phyloP scores from a whole-genome alignment of 2,329 filamentous ascomycete genomes.

The Fusarium odoratissimum region DNA sequence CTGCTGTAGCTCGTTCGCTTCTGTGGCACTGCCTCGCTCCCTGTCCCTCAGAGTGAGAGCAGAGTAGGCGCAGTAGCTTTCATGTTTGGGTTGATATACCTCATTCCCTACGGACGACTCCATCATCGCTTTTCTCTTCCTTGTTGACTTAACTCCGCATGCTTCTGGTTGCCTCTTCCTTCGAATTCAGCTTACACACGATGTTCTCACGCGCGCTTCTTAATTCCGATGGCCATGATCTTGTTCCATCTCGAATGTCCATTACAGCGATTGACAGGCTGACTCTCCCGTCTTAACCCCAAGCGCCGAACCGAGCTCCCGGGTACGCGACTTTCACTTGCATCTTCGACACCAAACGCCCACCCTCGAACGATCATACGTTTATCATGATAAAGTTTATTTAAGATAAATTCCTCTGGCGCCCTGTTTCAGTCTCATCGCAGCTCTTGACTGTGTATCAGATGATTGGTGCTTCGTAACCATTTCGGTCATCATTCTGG shows the following conservation, averaged over 20 bases:
- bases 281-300: not conserved
- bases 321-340: not conserved
- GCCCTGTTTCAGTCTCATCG: not conserved
- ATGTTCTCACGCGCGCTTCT: not conserved
- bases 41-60: not conserved
- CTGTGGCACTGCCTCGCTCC: slow-evolving; percentile 24
- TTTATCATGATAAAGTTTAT: not conserved
- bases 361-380: not conserved
- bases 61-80: slow-evolving; percentile 24
- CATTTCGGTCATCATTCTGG: not conserved
- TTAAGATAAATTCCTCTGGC: not conserved
- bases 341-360: slow-evolving; percentile 3
- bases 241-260: not conserved
- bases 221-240: not conserved
- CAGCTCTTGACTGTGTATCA: not conserved
- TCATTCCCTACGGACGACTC: slow-evolving; percentile 1
- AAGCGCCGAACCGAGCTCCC: slow-evolving; percentile 20
- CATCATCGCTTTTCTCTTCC: not conserved
- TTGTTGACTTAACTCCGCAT: not conserved
- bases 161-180: slow-evolving; percentile 28
- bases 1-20: not conserved
- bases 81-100: slow-evolving; percentile 7
- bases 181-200: not conserved
- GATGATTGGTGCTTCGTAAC: slow-evolving; percentile 14
- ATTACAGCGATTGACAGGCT: not conserved